A percentile compares a stretch with the other conserved stretches of the same genome.
Conservation (phyloP, 1,284 basidiomycete genomes). For the Exsudoporus floridanus region DNA sequence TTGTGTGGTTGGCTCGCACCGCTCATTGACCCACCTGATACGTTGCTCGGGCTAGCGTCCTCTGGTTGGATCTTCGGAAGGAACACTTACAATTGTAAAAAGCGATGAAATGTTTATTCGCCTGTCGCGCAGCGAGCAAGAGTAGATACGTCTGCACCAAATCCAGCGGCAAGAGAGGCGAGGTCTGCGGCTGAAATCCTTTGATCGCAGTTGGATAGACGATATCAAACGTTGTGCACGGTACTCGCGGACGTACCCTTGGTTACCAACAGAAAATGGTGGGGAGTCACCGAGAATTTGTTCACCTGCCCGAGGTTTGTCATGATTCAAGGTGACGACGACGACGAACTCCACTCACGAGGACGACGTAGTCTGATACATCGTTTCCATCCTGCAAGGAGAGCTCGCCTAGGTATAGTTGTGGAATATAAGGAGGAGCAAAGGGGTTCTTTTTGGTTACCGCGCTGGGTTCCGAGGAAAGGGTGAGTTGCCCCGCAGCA, state of each 20-base stretch:
- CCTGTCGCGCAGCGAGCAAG: constrained; percentile 64
- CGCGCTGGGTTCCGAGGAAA: constrained; percentile 30
- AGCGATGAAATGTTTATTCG: constrained; percentile 61
- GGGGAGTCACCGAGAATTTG: constrained; percentile 79
- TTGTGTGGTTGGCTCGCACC: constrained; percentile 89
- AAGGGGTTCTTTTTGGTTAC: constrained; percentile 65
- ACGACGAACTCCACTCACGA: constrained; percentile 52
- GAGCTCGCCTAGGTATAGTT: constrained; percentile 72
- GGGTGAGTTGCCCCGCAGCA: constrained; percentile 36
- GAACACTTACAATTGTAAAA: constrained; percentile 78
- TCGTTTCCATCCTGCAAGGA: constrained; percentile 52
- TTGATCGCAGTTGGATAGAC: constrained; percentile 2
- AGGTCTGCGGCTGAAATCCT: constrained; percentile 75
- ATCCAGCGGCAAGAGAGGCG: constrained; percentile 76
- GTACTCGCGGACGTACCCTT: constrained; percentile 52
- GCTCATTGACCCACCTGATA: constrained; percentile 69
- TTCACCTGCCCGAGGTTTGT: constrained; percentile 57
- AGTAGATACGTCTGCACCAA: constrained; percentile 72
- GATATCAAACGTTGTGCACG: background rate
- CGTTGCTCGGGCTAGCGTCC: background rate
- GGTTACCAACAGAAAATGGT: constrained; percentile 80
- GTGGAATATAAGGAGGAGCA: constrained; percentile 73
- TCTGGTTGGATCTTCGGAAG: background rate
- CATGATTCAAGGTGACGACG: background rate
- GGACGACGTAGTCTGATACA: constrained; percentile 64